Percentiles rank a stretch among this genome's conserved stretches.
These are phyloP conservation scores for Eimeria tenella DNA, from an alignment of 169 alveolate genomes.

Conservation along the genomic window DNA sequence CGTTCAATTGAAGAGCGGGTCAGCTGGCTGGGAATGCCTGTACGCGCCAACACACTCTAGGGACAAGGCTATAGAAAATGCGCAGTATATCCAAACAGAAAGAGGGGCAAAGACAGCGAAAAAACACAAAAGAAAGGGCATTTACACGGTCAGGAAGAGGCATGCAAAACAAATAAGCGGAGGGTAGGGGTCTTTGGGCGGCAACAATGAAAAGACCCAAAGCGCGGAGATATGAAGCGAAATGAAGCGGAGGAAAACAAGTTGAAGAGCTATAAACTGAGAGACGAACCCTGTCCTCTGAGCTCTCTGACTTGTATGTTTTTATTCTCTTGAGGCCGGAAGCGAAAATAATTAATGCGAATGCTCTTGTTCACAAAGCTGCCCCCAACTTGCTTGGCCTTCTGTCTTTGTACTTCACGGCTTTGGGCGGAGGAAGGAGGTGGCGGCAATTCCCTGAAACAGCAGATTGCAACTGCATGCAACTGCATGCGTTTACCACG, in stretches of 20 bases:
- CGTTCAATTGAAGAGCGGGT: conserved; percentile 52
- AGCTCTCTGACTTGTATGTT: conserved; percentile 50
- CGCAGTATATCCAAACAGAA: too few species aligned
- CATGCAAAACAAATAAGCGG: too few species aligned
- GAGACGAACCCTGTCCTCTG: conserved; percentile 15
- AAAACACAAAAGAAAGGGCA: too few species aligned
- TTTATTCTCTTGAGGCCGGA: conserved; percentile 42
- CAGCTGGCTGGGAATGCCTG: conserved; percentile 74
- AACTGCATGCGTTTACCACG: not conserved
- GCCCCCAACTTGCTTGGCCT: conserved; percentile 39
- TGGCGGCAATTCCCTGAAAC: conserved; percentile 41
- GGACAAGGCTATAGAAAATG: too few species aligned
- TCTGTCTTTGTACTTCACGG: not conserved
- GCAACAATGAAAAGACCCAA: not conserved
- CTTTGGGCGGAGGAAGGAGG: conserved; percentile 10
- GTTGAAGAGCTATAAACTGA: too few species aligned
- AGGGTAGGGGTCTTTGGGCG: too few species aligned
- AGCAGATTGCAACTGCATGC: not conserved
- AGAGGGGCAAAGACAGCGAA: too few species aligned
- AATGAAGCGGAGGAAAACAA: too few species aligned
- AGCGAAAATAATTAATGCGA: conserved; percentile 58
- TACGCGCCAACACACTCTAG: not conserved
- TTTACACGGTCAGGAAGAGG: too few species aligned
- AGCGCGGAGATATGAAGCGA: not conserved
- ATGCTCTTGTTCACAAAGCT: conserved; percentile 17